Evolutionary conservation across 2,329 filamentous ascomycete genomes (phyloP), one percentile per base, ranked within the genome.

Genomic region (Xylaria sp.): DNA sequence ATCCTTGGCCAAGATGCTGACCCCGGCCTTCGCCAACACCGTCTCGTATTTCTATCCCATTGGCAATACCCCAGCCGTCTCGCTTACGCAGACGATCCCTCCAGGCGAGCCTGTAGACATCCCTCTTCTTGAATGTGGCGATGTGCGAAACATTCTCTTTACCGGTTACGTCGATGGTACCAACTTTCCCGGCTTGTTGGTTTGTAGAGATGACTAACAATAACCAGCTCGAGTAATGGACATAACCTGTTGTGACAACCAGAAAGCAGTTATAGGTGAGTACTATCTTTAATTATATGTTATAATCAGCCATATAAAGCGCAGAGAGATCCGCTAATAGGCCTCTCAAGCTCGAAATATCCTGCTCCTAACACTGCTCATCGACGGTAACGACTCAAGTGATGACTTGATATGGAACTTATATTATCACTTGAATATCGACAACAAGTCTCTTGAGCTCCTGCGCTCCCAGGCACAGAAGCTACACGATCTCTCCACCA

Each of bases 1-100:
- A 21, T 48, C 23, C 25, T 53, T 13, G 12, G 4, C 16, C 64
- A 68, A 53, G 27, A 73, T 73, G 72, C 51, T 69, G 50, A 68
- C 69, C 2, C 61, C 67, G 1, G 50, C 27, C n/a, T 4, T n/a
- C 18, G 16, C 10, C 27, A 32, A 53, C 27, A 32, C 35, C 1
- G 5, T 9, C 18, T 32, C 25, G 8, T 53, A 8, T 27, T 53
- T 53, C 18, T n/a, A 32, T n/a, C 50, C 27, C 27, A n/a, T 53
- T 16, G 50, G 50, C 9, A 53, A 53, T 10, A 53, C 27, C 5
- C 27, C 27, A 6, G 27, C 50, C 16, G 18, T 32, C 16, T 53
- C 25, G 13, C 50, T 32, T 53, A 53, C 50, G 23, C 27, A n/a
- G 25, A 32, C 50, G 16, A 35, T 53, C 16, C 50, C 27, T 32